Evolutionary conservation across 306 rosid genomes (phyloP).

Genomic region (Geum urbanum): DNA sequence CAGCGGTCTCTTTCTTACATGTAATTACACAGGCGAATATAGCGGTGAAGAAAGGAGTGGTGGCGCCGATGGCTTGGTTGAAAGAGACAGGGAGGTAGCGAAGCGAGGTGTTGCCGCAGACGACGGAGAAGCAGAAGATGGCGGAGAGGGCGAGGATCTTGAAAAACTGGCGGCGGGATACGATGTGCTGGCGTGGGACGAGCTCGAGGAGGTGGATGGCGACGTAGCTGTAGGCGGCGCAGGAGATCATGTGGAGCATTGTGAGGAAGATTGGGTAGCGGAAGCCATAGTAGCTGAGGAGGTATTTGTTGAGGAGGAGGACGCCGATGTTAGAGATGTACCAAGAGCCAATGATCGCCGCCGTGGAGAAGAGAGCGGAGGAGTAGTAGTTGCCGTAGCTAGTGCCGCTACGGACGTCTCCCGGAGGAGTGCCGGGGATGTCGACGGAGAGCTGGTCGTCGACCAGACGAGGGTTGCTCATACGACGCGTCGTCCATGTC

Average conservation of each 20-base stretch:
- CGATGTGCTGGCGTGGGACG: slow-evolving; percentile 74
- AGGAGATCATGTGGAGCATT: slow-evolving; percentile 90
- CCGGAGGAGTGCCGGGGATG: slow-evolving; percentile 66
- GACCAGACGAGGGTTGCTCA: slow-evolving; percentile 68
- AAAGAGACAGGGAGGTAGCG: slow-evolving; percentile 84
- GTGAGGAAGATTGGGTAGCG: slow-evolving; percentile 89
- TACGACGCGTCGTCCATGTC: slow-evolving; percentile 82
- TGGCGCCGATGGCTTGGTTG: slow-evolving; percentile 92
- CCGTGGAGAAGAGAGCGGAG: slow-evolving; percentile 37
- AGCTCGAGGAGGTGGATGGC: slow-evolving; percentile 60
- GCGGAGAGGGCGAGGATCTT: slow-evolving; percentile 73
- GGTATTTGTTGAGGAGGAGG: slow-evolving; percentile 85
- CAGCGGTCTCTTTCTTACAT: slow-evolving; percentile 67
- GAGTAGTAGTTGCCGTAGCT: slow-evolving; percentile 26
- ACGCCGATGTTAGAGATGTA: slow-evolving; percentile 89
- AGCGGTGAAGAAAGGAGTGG: slow-evolving; percentile 90
- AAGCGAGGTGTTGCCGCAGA: slow-evolving; percentile 83
- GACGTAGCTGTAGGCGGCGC: slow-evolving; percentile 59
- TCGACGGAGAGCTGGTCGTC: slow-evolving; percentile 49
- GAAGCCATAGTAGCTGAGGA: slow-evolving; percentile 77
- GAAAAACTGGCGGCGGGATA: slow-evolving; percentile 60
- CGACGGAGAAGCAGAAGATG: slow-evolving; percentile 92
- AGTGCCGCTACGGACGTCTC: slow-evolving; percentile 44
- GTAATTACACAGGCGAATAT: slow-evolving; percentile 68
- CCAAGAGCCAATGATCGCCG: slow-evolving; percentile 64